Evolutionary conservation across 257 asterid genomes (phyloP).

Genomic region (Avicennia marina): DNA sequence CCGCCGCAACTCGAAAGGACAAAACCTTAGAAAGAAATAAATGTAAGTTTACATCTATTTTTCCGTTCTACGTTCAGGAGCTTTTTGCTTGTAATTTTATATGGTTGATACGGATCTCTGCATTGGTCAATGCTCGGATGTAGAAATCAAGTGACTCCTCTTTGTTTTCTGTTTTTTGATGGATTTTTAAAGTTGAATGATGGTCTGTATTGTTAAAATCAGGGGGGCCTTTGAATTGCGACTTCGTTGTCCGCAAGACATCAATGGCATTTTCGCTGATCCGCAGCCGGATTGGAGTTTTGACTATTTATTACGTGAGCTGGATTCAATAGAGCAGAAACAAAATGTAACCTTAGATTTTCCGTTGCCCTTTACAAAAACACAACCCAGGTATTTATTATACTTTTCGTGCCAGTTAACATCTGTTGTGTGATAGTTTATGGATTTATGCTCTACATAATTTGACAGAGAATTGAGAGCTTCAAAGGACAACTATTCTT

Average conservation of each 20-base stretch:
- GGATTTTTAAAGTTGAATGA: background rate
- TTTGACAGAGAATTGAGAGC: constrained; percentile 37
- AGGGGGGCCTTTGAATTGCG: constrained; percentile 55
- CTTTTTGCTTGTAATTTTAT: background rate
- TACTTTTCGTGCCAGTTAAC: background rate
- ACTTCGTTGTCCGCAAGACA: constrained; percentile 36
- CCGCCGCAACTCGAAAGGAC: no score
- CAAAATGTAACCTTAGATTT: constrained; percentile 25
- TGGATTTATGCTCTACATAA: constrained; percentile 8
- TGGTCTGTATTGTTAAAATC: constrained; percentile 19
- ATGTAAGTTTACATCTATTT: constrained; percentile 9
- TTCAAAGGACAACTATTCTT: constrained; percentile 24
- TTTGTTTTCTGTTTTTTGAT: no score
- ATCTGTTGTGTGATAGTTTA: constrained; percentile 1
- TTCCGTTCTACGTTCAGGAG: background rate
- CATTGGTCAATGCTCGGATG: background rate
- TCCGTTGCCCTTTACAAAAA: constrained; percentile 43
- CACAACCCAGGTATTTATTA: constrained; percentile 40
- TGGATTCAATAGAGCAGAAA: constrained; percentile 46
- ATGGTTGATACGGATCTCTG: background rate
- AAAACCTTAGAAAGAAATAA: constrained; percentile 1
- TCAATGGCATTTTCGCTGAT: constrained; percentile 56
- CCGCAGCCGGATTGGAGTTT: constrained; percentile 90
- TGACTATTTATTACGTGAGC: constrained; percentile 57
- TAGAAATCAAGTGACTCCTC: constrained; percentile 1